phyloP scores from a whole-genome alignment of 257 asterid species.

The Gardenia jasminoides region DNA sequence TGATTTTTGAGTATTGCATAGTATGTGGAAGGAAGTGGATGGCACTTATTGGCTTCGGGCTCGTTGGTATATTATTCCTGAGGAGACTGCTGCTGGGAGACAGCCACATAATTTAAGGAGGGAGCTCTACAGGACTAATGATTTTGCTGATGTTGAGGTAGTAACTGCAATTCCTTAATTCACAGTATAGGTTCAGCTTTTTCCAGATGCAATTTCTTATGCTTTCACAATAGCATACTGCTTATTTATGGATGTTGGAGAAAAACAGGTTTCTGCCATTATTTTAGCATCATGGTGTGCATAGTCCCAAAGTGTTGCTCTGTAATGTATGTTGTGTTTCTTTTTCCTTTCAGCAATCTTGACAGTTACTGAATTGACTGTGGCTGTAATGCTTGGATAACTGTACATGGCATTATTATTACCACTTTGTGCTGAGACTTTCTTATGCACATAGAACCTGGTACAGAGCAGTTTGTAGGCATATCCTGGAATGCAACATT shows the following conservation, averaged over 20 bases:
- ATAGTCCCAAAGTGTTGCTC: background rate
- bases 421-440: background rate
- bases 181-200: background rate
- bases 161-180: background rate
- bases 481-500: no score
- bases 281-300: background rate
- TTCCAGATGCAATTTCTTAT: background rate
- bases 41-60: constrained; percentile 78
- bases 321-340: background rate
- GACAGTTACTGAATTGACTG: no score
- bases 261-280: no score
- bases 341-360: no score
- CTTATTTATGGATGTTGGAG: background rate
- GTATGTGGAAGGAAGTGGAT: constrained; percentile 93
- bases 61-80: constrained; percentile 82
- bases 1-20: constrained; percentile 25
- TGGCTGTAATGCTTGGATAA: background rate
- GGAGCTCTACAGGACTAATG: constrained; percentile 81
- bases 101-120: constrained; percentile 90
- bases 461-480: background rate
- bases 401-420: background rate
- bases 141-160: constrained; percentile 83
- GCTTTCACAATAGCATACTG: background rate
- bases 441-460: background rate
- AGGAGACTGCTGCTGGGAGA: constrained; percentile 87